phyloP scores from a whole-genome alignment of 2,329 filamentous ascomycete species.

The Colletotrichum camelliae region DNA sequence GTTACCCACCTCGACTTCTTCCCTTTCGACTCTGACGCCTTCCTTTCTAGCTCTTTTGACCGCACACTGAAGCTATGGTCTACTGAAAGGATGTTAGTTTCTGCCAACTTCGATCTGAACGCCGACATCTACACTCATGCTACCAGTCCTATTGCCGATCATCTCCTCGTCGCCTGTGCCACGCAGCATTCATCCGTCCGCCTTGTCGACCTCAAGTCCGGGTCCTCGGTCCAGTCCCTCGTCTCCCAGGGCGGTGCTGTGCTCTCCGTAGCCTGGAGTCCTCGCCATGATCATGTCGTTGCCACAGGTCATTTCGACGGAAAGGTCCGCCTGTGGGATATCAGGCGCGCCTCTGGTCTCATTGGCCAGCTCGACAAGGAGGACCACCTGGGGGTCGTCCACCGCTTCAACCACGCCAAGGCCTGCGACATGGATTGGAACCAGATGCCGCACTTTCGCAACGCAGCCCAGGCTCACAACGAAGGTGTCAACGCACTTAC shows the following conservation, averaged over 20 bases:
- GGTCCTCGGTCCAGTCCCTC: conserved; percentile 74
- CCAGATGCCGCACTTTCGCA: conserved; percentile 45
- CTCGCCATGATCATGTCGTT: conserved; percentile 77
- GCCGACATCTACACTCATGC: conserved; percentile 79
- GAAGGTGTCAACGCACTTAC: conserved; percentile 84
- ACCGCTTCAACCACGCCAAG: conserved; percentile 39
- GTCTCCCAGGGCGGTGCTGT: conserved; percentile 73
- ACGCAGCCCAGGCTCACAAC: conserved; percentile 70
- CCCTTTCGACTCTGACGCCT: conserved; percentile 77
- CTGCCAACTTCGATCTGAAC: conserved; percentile 72
- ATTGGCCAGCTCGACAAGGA: conserved; percentile 84
- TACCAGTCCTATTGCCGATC: conserved; percentile 72
- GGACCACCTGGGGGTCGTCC: conserved; percentile 73
- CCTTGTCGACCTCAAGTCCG: conserved; percentile 85
- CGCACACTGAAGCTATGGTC: conserved; percentile 78
- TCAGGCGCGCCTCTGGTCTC: conserved; percentile 77
- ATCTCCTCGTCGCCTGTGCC: conserved; percentile 85
- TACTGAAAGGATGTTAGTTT: conserved; percentile 64
- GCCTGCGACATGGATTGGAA: conserved; percentile 34
- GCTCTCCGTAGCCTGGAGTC: conserved; percentile 80
- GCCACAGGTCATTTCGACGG: conserved; percentile 88
- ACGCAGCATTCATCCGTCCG: conserved; percentile 86
- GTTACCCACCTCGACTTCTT: conserved; percentile 81
- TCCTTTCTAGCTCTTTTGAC: conserved; percentile 80
- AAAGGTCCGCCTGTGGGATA: conserved; percentile 84